These are phyloP conservation scores for Neurospora sp. DNA, from an alignment of 495 filamentous ascomycete genomes.

Conservation along the genomic window DNA sequence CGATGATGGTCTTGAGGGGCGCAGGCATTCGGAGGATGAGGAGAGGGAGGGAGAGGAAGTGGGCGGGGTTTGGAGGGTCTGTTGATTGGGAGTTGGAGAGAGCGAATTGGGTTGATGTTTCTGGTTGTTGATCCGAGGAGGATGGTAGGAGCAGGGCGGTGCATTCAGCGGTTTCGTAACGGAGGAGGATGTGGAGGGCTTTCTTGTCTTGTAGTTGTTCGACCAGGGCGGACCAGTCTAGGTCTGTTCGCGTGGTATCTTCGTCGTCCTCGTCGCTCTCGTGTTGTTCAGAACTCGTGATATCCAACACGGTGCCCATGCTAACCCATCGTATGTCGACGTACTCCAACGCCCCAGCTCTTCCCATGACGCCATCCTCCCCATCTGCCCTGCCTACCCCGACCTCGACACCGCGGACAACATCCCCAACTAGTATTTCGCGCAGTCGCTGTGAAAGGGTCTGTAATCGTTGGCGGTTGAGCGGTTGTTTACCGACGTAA, in stretches of 20 bases:
- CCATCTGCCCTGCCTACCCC: constrained; percentile 12
- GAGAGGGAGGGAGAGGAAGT: constrained; percentile 30
- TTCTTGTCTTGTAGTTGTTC: neutral
- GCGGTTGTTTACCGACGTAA: constrained; percentile 21
- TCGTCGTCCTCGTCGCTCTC: neutral
- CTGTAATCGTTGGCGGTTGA: constrained; percentile 19
- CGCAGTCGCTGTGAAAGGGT: constrained; percentile 28
- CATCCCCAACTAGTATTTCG: constrained; percentile 36
- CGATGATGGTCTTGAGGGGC: constrained; percentile 26
- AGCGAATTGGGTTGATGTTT: neutral
- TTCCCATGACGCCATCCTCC: constrained; percentile 19
- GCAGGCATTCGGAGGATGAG: constrained; percentile 37
- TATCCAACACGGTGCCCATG: constrained; percentile 12
- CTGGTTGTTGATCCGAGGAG: neutral
- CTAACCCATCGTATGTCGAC: constrained; percentile 26
- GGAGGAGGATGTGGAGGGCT: constrained; percentile 24
- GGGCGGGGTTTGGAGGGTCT: neutral
- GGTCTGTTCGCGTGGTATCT: neutral
- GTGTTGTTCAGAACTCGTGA: neutral
- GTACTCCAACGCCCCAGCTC: constrained; percentile 26
- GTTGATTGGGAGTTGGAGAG: neutral
- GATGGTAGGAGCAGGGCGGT: constrained; percentile 30
- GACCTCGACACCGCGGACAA: constrained; percentile 39
- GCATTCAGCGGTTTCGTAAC: constrained; percentile 31
- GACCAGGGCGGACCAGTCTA: constrained; percentile 2